Percentiles rank a stretch among this genome's conserved stretches.
Evolutionary conservation across 23 red algal species (phyloP).

Genomic region (Pyropia yezoensis): DNA sequence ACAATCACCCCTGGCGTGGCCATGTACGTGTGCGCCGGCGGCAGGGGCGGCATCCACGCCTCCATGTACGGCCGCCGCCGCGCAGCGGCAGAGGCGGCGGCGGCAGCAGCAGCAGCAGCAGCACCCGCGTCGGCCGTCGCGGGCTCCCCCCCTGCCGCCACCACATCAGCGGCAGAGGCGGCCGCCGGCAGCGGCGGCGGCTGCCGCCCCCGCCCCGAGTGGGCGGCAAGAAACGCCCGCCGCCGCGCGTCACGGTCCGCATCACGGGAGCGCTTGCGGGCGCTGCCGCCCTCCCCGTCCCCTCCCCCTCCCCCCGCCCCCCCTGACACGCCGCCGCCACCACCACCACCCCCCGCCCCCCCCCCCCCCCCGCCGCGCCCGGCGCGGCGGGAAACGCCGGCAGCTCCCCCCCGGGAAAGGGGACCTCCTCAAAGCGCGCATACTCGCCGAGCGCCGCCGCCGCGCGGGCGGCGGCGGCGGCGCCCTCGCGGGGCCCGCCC

Average conservation of each 20-base stretch:
- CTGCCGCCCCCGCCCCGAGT: constrained; percentile 24
- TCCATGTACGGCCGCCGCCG: constrained; percentile 15
- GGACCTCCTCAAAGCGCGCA: constrained; percentile 33
- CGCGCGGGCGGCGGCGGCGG: constrained; percentile 3
- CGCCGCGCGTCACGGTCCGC: too few relatives aligned
- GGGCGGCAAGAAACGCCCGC: constrained; percentile 13
- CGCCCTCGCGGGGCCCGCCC: too few relatives aligned
- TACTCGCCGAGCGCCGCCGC: constrained; percentile 21
- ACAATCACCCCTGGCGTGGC: constrained; percentile 21
- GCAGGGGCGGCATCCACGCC: constrained; percentile 48
- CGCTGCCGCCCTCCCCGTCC: background rate
- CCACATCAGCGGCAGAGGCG: background rate
- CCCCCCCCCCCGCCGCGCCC: constrained; percentile 1
- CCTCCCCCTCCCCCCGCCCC: background rate
- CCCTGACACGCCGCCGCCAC: constrained; percentile 4
- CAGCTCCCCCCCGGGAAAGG: constrained; percentile 35
- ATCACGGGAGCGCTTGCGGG: too few relatives aligned
- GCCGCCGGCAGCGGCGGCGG: background rate
- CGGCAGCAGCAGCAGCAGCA: constrained; percentile 13
- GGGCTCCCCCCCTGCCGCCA: background rate
- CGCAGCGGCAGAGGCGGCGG: constrained; percentile 27
- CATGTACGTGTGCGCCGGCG: constrained; percentile 43
- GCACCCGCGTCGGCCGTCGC: background rate
- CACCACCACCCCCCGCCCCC: constrained; percentile 5
- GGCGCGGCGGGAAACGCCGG: constrained; percentile 14